Conservation (phyloP, 768 basidiomycete species). For the Coprinellus micaceus region DNA sequence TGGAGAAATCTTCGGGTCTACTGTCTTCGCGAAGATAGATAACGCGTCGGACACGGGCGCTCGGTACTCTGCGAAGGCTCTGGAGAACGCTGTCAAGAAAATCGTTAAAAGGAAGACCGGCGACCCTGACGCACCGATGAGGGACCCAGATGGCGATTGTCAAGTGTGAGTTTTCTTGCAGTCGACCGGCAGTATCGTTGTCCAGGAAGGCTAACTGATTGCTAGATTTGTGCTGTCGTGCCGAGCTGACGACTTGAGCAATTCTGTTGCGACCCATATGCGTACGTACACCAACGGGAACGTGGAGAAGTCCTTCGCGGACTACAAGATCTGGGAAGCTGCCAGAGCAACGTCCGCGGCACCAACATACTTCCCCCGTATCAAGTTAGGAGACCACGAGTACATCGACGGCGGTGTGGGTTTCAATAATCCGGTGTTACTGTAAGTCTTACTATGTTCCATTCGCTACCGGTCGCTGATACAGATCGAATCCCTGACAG, state of each 20-base stretch:
- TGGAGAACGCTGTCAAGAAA: slow-evolving; percentile 24
- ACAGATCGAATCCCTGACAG: slow-evolving; percentile 9
- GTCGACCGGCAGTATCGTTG: background rate
- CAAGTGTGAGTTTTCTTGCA: slow-evolving; percentile 25
- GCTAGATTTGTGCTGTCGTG: slow-evolving; percentile 26
- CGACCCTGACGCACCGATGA: slow-evolving; percentile 24
- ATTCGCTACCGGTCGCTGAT: background rate
- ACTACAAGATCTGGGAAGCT: slow-evolving; percentile 32
- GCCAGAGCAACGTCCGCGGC: slow-evolving; percentile 34
- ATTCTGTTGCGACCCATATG: slow-evolving; percentile 25
- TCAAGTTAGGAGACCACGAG: slow-evolving; percentile 23
- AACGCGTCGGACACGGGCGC: slow-evolving; percentile 21
- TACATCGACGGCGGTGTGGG: slow-evolving; percentile 31
- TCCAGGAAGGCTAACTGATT: background rate
- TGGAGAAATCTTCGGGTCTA: slow-evolving; percentile 26
- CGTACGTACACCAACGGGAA: slow-evolving; percentile 26
- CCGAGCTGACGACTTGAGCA: slow-evolving; percentile 22
- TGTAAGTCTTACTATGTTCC: slow-evolving; percentile 13
- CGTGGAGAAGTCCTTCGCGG: slow-evolving; percentile 22
- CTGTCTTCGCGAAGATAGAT: slow-evolving; percentile 7
- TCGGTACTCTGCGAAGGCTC: slow-evolving; percentile 19
- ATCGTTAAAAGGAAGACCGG: slow-evolving; percentile 22
- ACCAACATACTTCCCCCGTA: slow-evolving; percentile 27
- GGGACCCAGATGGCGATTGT: slow-evolving; percentile 22
- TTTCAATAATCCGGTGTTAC: slow-evolving; percentile 29